These are phyloP conservation scores for Collybia sp. DNA, from an alignment of 768 basidiomycete species.

Conservation along the genomic window DNA sequence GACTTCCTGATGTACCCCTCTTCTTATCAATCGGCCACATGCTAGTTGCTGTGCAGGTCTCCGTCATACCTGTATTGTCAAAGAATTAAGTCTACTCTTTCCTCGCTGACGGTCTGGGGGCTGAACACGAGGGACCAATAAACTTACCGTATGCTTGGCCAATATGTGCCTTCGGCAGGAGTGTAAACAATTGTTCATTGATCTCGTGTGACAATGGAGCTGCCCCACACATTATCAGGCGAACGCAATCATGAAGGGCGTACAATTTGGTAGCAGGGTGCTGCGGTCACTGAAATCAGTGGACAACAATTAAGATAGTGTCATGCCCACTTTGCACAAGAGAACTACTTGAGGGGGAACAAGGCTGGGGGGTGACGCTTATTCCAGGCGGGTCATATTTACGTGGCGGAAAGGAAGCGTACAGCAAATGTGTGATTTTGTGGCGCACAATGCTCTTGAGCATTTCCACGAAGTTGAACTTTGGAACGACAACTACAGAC, in stretches of 20 bases:
- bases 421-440: slow-evolving; percentile 52
- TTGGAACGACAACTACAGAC: slow-evolving; percentile 54
- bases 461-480: slow-evolving; percentile 59
- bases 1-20: slow-evolving; percentile 50
- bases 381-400: not conserved
- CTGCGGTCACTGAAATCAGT: slow-evolving; percentile 18
- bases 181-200: slow-evolving; percentile 38
- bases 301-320: not conserved
- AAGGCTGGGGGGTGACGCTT: slow-evolving; percentile 26
- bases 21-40: slow-evolving; percentile 44
- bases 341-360: slow-evolving; percentile 56
- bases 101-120: not conserved
- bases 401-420: slow-evolving; percentile 6
- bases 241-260: slow-evolving; percentile 36
- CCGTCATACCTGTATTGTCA: slow-evolving; percentile 59
- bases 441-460: slow-evolving; percentile 56
- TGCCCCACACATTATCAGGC: slow-evolving; percentile 50
- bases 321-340: slow-evolving; percentile 43
- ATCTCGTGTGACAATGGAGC: slow-evolving; percentile 55
- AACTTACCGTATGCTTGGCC: slow-evolving; percentile 53
- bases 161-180: slow-evolving; percentile 49
- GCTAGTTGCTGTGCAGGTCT: slow-evolving; percentile 47
- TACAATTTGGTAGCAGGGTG: slow-evolving; percentile 48
- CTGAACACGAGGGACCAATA: not conserved
- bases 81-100: not conserved